These are phyloP conservation scores for Dimocarpus longan DNA, from an alignment of 345 rosid species.

Conservation along the genomic window DNA sequence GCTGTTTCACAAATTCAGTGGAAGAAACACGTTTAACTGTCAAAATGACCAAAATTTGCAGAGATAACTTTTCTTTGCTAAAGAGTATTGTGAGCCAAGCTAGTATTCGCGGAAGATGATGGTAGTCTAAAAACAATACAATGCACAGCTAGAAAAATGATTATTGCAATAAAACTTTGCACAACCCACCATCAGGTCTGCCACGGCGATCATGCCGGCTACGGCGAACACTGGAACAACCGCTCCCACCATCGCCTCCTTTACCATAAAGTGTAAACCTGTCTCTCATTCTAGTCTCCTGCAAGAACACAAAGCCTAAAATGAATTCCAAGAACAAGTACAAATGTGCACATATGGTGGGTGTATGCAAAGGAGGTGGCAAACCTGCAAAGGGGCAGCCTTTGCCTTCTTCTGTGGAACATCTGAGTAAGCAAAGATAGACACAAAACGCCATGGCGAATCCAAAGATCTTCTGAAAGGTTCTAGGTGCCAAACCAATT, in stretches of 20 bases:
- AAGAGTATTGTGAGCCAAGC: not conserved
- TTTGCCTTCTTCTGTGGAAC: slow-evolving; percentile 42
- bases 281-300: slow-evolving; percentile 78
- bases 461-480: slow-evolving; percentile 33
- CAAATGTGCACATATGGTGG: not conserved
- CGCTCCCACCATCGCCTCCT: slow-evolving; percentile 75
- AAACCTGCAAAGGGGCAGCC: slow-evolving; percentile 65
- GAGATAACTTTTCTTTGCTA: not conserved
- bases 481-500: slow-evolving; percentile 29
- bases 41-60: not conserved
- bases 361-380: not conserved
- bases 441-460: slow-evolving; percentile 36
- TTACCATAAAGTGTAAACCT: slow-evolving; percentile 47
- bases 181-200: slow-evolving; percentile 57
- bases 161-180: not conserved
- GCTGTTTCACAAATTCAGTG: not conserved
- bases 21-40: not conserved
- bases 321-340: not conserved
- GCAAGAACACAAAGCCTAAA: slow-evolving; percentile 8
- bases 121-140: not conserved
- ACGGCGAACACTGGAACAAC: slow-evolving; percentile 54
- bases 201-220: slow-evolving; percentile 55
- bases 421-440: slow-evolving; percentile 45
- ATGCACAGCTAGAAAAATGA: not conserved
- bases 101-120: not conserved